Evolutionary conservation across 331 rosid genomes (phyloP).

Genomic region (Phaseolus coccineus): DNA sequence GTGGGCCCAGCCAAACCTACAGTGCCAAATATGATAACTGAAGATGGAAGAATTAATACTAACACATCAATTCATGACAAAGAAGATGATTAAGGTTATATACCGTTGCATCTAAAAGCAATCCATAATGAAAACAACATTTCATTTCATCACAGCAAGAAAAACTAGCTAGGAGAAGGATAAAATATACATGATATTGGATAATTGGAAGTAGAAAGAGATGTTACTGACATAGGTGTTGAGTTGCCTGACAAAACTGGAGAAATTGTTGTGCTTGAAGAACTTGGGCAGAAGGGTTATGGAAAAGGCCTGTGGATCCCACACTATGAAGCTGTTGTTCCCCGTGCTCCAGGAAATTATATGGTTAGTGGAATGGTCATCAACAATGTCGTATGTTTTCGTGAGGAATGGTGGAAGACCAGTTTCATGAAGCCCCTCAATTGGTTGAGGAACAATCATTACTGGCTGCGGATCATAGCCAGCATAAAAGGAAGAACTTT

Average conservation of each 20-base stretch:
- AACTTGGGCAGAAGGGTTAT: constrained; percentile 76
- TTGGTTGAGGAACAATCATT: constrained; percentile 59
- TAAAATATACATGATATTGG: neutral
- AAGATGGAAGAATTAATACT: constrained; percentile 7
- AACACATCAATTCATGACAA: constrained; percentile 44
- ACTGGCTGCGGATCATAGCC: neutral
- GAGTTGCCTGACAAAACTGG: constrained; percentile 93
- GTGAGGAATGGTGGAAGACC: constrained; percentile 91
- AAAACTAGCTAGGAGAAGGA: neutral
- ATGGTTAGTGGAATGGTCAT: constrained; percentile 69
- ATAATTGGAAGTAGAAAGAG: neutral
- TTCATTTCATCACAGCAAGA: neutral
- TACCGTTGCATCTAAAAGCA: constrained; percentile 13
- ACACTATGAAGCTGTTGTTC: constrained; percentile 81
- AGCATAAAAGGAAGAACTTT: constrained; percentile 37
- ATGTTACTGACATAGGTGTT: constrained; percentile 81
- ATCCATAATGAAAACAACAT: constrained; percentile 21
- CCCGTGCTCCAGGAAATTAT: constrained; percentile 81
- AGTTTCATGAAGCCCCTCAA: constrained; percentile 65
- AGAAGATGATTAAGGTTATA: constrained; percentile 25
- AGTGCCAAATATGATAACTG: constrained; percentile 12
- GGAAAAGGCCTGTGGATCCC: constrained; percentile 82
- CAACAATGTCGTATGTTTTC: constrained; percentile 83
- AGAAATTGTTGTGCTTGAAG: constrained; percentile 94
- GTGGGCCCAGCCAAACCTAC: constrained; percentile 32